Base-by-base conservation (phyloP, 352 stramenopile species). In the Elongisporangium prolatum region DNA sequence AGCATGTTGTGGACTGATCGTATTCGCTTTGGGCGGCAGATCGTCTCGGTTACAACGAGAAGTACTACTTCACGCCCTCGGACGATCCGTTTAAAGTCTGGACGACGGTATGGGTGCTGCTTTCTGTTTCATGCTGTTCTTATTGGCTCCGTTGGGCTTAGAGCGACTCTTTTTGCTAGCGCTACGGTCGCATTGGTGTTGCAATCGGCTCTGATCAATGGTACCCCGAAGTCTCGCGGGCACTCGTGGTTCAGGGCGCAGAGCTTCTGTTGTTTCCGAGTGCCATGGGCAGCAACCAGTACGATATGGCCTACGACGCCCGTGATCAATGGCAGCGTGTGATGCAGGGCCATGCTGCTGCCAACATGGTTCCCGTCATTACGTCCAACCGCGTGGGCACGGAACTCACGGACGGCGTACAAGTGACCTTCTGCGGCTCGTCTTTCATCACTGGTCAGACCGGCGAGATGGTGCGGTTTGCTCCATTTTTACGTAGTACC, bases 371-470 rank as follows among this genome's bases (percentile, higher is more conserved):
- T 54, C 91, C 91, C 6, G 79, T 97, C 44, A 80, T 97, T 28
- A 92, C 85, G 49, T 97, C 87, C 25, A 97, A 97, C 68, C 88
- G 91, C 56, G 86, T 97, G 10, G 91, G 89, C 38, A 64, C 70
- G 8, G 89, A 97, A 62, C 58, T 94, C 9, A 72, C 88, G 44
- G 75, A 97, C 48, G 79, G 83, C 28, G 77, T 89, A 28, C 83
- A 86, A 14, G 83, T 97, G 49, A 93, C 83, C n/a, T 97, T 97
- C 61, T 95, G 93, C 54, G 91, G 91, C 3, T 95, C 83, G 44
- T 97, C 86, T 2, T 97, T 97, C 72, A 97, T 97, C 65, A 92
- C 86, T 18, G 88, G 92, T 18, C 86, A 96, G 56, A 97, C 87
- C 14, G 91, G 91, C 34, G 88, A 95, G 56, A 91, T 97, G 75